phyloP scores from a whole-genome alignment of 192 early-diverging fungal species.

The Entomortierella beljakovae region DNA sequence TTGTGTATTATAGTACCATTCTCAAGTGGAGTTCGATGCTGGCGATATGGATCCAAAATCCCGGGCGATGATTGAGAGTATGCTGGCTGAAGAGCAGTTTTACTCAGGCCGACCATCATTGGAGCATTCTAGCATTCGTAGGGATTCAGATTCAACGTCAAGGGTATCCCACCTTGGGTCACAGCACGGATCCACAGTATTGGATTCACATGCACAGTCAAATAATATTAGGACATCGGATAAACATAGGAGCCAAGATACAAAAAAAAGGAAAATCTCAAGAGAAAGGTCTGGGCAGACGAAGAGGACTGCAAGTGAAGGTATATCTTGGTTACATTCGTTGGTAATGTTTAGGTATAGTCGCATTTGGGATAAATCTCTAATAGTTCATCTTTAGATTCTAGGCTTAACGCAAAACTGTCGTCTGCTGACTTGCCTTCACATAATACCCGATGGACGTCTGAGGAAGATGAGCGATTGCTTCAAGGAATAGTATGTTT shows the following conservation, averaged over 20 bases:
- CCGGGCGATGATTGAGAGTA: conserved; percentile 65
- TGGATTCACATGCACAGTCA: conserved; percentile 12
- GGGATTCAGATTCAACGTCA: background rate
- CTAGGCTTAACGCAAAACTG: conserved; percentile 40
- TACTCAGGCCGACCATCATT: conserved; percentile 59
- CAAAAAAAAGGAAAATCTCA: conserved; percentile 45
- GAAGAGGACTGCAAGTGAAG: conserved; percentile 48
- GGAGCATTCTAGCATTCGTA: background rate
- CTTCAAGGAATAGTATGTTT: conserved; percentile 63
- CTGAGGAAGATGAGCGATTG: conserved; percentile 66
- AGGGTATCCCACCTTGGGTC: conserved; percentile 6
- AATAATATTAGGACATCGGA: conserved; percentile 3
- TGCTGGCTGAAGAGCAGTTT: conserved; percentile 73
- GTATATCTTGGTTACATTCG: conserved; percentile 1
- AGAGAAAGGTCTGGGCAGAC: conserved; percentile 28
- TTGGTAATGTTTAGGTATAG: too few species aligned
- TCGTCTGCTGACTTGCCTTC: conserved; percentile 61
- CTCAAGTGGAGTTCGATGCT: conserved; percentile 19
- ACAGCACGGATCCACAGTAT: background rate
- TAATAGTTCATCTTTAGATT: too few species aligned
- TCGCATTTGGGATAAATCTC: too few species aligned
- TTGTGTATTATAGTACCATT: conserved; percentile 21
- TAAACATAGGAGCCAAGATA: conserved; percentile 33
- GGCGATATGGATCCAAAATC: conserved; percentile 68
- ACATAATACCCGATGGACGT: conserved; percentile 68